These are phyloP conservation scores for Exutisphaerella laricina DNA, from an alignment of 2,329 filamentous ascomycete genomes.

Conservation along the genomic window DNA sequence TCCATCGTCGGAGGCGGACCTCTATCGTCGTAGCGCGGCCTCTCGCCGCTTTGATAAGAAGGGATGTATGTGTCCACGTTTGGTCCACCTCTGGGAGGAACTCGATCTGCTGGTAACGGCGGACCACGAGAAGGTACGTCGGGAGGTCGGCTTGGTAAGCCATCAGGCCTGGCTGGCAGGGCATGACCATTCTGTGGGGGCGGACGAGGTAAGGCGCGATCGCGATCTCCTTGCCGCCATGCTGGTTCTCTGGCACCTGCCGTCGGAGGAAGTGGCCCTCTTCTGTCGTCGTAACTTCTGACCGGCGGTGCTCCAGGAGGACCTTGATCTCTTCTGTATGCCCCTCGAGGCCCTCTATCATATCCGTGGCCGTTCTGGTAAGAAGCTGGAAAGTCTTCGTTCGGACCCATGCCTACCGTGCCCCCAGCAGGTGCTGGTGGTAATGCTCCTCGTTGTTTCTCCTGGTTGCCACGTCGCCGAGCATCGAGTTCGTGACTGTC, in stretches of 20 bases:
- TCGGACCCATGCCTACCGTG: conserved; percentile 69
- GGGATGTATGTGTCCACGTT: conserved; percentile 44
- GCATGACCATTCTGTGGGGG: conserved; percentile 30
- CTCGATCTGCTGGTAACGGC: conserved; percentile 7
- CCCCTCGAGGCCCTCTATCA: conserved; percentile 20
- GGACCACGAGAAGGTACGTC: conserved; percentile 30
- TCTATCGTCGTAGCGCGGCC: conserved; percentile 6
- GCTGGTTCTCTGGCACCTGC: conserved; percentile 20
- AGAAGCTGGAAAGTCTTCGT: conserved; percentile 47
- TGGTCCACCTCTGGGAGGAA: conserved; percentile 12
- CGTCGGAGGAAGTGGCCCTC: conserved; percentile 20
- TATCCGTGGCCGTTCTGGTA: conserved; percentile 29
- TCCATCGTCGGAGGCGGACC: conserved; percentile 15
- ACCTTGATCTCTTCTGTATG: conserved; percentile 32
- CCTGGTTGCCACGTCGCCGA: conserved; percentile 72
- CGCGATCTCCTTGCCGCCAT: conserved; percentile 24
- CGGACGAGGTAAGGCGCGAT: conserved; percentile 9
- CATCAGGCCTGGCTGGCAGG: conserved; percentile 21
- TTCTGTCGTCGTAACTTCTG: conserved; percentile 25
- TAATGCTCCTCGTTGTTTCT: conserved; percentile 67
- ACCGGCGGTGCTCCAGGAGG: conserved; percentile 29
- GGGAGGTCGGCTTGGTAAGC: conserved; percentile 23
- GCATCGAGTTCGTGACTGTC: conserved; percentile 92
- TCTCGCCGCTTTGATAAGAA: conserved; percentile 31
- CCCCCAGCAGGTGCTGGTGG: conserved; percentile 90